A percentile compares a stretch with the other conserved stretches of the same genome.
These are phyloP conservation scores for Sugiyamaella floridensis DNA, from an alignment of 805 yeast genomes.

Conservation along the genomic window DNA sequence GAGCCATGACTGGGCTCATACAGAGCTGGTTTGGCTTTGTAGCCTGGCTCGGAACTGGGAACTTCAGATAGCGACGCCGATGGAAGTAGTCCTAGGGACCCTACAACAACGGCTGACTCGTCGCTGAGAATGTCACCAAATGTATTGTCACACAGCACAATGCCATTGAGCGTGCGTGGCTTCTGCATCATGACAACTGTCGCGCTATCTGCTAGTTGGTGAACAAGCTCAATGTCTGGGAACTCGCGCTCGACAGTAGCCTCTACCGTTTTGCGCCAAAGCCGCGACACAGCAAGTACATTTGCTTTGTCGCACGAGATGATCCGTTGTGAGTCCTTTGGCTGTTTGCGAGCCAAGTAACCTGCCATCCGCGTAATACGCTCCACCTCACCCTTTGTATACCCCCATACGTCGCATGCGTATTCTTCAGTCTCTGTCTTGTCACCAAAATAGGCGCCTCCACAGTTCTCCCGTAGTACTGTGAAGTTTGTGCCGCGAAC, in stretches of 20 bases:
- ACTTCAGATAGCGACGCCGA: conserved; percentile 92
- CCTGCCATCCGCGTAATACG: conserved; percentile 97
- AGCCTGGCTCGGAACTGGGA: conserved; percentile 72
- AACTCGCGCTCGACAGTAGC: conserved; percentile 75
- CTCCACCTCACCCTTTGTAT: conserved; percentile 81
- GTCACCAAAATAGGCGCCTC: conserved; percentile 90
- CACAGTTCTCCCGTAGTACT: conserved; percentile 87
- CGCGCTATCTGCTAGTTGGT: conserved; percentile 96
- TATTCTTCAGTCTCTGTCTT: conserved; percentile 77
- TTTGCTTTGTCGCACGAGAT: conserved; percentile 96
- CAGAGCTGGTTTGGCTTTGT: conserved; percentile 46
- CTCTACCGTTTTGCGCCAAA: conserved; percentile 90
- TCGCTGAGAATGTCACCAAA: conserved; percentile 96
- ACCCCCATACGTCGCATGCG: conserved; percentile 89
- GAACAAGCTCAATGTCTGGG: conserved; percentile 77
- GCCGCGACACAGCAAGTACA: conserved; percentile 86
- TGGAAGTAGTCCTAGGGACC: conserved; percentile 88
- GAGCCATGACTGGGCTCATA: conserved; percentile 99
- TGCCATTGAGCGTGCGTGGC: conserved; percentile 85
- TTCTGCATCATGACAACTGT: conserved; percentile 91
- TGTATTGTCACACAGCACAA: conserved; percentile 86
- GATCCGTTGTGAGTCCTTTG: conserved; percentile 67
- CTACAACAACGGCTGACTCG: conserved; percentile 95
- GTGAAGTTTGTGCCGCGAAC: conserved; percentile 80
- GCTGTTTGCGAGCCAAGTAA: conserved; percentile 59